Evolutionary conservation across 495 filamentous ascomycete species (phyloP).

Genomic region (Trichocladium uniseriatum): DNA sequence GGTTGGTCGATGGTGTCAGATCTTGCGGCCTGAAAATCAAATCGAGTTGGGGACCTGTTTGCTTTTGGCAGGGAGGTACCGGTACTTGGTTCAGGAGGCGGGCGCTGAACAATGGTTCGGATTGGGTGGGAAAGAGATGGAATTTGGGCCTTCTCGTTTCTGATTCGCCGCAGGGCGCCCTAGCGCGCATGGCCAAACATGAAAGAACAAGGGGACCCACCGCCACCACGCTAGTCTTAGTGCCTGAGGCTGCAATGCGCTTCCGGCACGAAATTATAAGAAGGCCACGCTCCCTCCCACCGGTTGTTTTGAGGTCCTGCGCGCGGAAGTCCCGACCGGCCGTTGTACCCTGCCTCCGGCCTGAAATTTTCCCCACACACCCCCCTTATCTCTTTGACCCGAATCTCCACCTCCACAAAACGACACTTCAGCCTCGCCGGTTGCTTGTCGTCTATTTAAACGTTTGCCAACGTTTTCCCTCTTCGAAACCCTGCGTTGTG

Average conservation of each 20-base stretch:
- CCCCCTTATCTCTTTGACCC: slow-evolving; percentile 15
- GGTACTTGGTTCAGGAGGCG: slow-evolving; percentile 23
- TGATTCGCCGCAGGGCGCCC: slow-evolving; percentile 20
- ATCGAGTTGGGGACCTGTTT: background rate
- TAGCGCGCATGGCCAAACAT: slow-evolving; percentile 20
- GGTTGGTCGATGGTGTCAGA: slow-evolving; percentile 1
- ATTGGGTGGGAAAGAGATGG: slow-evolving; percentile 21
- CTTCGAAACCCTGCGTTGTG: slow-evolving; percentile 23
- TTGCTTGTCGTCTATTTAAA: slow-evolving; percentile 22
- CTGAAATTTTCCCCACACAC: slow-evolving; percentile 30
- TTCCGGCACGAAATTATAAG: slow-evolving; percentile 40
- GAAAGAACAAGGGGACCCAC: slow-evolving; percentile 23
- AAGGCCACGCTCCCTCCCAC: slow-evolving; percentile 36
- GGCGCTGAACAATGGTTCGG: background rate
- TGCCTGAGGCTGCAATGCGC: slow-evolving; percentile 25
- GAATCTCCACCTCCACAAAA: slow-evolving; percentile 18
- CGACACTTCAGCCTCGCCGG: slow-evolving; percentile 26
- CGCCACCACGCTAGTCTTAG: slow-evolving; percentile 23
- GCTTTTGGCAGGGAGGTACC: slow-evolving; percentile 15
- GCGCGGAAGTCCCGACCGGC: slow-evolving; percentile 43
- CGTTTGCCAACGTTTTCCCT: slow-evolving; percentile 10
- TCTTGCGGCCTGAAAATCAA: slow-evolving; percentile 1
- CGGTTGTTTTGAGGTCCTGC: slow-evolving; percentile 33
- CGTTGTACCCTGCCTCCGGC: slow-evolving; percentile 33
- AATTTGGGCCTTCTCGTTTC: slow-evolving; percentile 6